phyloP scores from a whole-genome alignment of 2,329 filamentous ascomycete genomes.

The Xenoacremonium recifei region DNA sequence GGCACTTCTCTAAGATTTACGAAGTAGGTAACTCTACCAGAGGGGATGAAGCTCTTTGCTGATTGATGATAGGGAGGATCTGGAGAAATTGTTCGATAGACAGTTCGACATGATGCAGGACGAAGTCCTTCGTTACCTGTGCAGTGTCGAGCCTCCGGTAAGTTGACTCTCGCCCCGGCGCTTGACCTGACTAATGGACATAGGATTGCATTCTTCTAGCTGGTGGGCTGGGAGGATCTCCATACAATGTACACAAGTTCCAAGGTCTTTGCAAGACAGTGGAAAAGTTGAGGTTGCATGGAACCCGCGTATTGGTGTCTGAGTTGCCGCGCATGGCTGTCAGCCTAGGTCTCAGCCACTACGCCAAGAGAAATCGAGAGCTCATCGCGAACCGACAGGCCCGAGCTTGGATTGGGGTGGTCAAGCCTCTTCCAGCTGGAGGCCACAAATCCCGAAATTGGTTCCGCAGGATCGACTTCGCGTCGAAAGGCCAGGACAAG shows the following conservation, averaged over 20 bases:
- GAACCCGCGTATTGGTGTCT: neutral
- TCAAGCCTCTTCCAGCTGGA: neutral
- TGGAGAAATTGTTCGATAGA: too few species aligned
- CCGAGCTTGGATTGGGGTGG: neutral
- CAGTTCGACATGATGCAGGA: too few species aligned
- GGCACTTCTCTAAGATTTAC: too few species aligned
- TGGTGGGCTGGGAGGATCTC: neutral
- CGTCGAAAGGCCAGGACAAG: too few species aligned
- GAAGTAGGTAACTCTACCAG: too few species aligned
- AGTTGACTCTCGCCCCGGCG: neutral
- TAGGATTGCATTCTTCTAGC: neutral
- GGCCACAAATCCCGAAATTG: neutral
- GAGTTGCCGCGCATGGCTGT: neutral
- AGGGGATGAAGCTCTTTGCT: too few species aligned
- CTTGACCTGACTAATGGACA: neutral
- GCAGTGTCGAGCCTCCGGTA: neutral
- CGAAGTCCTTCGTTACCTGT: too few species aligned
- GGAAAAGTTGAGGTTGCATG: neutral
- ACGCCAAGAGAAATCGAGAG: neutral
- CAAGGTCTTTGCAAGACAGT: too few species aligned
- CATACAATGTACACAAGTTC: too few species aligned
- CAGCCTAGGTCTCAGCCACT: neutral
- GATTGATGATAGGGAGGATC: too few species aligned
- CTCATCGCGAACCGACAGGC: neutral
- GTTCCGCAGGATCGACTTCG: too few species aligned